Base-by-base conservation (phyloP, 192 early-diverging fungal genomes). In the Entomortierella parvispora region DNA sequence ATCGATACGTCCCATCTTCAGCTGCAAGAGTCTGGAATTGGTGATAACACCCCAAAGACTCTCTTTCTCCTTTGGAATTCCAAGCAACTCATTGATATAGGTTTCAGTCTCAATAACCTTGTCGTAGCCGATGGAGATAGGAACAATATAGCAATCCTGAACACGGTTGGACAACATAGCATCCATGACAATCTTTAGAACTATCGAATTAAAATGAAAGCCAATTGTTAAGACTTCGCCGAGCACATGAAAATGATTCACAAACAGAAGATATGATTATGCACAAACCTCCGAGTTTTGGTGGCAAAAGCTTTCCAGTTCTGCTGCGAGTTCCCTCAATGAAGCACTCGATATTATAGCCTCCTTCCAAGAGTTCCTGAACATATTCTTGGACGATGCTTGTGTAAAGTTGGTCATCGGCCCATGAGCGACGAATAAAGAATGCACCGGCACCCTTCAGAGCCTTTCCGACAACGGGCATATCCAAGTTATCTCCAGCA, bases 1-100 rank as follows among this genome's bases (percentile, higher is more conserved):
- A 81, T 94, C 93, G 40, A 95, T 90, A 22, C 93, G 88, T 6
- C 93, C 93, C 91, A 90, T 91, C 69, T 92, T 91, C 25, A 91
- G 79, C 64, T 90, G 84, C 40, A 89, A 69, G 14, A 90, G 44
- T 15, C 81, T 56, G 15, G 82, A 82, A 31, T 84, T 86, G 15
- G 80, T 92, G 25, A 93, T 74, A 11, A 95, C 66, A 22, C 88
- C 86, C 70, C 83, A 84, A 65, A 95, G 59, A 60, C 87, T 90
- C 78, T 95, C 93, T 67, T 90, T 90, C 45, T 91, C 85, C 68
- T 95, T 95, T 52, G 91, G 91, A 53, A 83, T 90, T 20, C 93
- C 93, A 20, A 95, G 75, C 0, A 95, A 74, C 65, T 95, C 93
- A 60, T 90, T 88, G 23, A 89, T 89, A 67, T 94, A 95, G 4